phyloP scores from a whole-genome alignment of 768 basidiomycete species.

The Mrakia hoshinonis region DNA sequence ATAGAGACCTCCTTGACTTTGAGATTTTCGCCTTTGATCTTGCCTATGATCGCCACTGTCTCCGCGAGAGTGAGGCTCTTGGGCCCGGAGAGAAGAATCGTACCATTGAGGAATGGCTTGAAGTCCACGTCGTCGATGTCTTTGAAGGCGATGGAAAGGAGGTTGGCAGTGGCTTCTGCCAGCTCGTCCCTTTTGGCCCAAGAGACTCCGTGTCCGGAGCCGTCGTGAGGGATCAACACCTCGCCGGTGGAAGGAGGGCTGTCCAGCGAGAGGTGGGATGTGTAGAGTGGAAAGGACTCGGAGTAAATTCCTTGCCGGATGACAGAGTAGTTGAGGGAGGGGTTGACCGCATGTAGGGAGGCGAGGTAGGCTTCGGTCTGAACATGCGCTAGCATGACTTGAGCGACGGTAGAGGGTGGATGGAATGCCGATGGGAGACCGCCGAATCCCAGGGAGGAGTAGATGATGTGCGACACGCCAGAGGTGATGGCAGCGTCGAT shows the following conservation, averaged over 20 bases:
- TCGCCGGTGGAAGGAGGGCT: background rate
- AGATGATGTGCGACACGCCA: constrained; percentile 29
- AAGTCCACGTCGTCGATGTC: background rate
- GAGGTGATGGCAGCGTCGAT: constrained; percentile 27
- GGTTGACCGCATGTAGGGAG: background rate
- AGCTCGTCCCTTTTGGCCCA: constrained; percentile 30
- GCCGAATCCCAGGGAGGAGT: constrained; percentile 31
- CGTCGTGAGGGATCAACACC: background rate
- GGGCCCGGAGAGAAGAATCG: background rate
- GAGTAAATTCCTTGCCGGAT: constrained; percentile 27
- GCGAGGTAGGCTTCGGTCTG: constrained; percentile 22
- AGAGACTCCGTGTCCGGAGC: constrained; percentile 13
- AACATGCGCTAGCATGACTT: constrained; percentile 23
- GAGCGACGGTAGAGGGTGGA: background rate
- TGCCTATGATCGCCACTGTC: background rate
- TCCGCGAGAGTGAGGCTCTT: background rate
- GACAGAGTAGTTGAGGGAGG: constrained; percentile 22
- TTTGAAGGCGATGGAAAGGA: background rate
- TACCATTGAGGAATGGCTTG: background rate
- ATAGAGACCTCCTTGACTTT: background rate
- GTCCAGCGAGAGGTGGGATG: background rate
- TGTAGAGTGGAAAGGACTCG: constrained; percentile 23
- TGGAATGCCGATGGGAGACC: background rate
- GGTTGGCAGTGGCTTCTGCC: constrained; percentile 25
- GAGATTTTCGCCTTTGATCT: background rate